Conservation (phyloP, 805 yeast genomes). For the Isabelozyma rhagii region DNA sequence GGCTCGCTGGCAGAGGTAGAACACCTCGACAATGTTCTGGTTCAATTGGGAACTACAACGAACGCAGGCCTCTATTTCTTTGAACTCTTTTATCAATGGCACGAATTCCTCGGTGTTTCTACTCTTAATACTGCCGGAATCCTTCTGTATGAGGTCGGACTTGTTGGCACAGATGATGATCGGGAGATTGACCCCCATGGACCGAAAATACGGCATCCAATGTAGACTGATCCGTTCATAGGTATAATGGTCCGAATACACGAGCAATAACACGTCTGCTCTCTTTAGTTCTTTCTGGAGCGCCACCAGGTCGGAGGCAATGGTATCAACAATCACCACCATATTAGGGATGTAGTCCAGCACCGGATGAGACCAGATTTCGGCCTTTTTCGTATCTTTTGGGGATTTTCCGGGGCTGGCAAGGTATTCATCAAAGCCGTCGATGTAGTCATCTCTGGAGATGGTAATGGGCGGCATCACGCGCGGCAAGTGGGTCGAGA, state of each 20-base stretch:
- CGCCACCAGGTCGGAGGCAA: conserved; percentile 56
- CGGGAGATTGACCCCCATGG: conserved; percentile 91
- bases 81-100: conserved; percentile 83
- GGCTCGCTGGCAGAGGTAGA: conserved; percentile 89
- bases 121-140: conserved; percentile 42
- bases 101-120: conserved; percentile 72
- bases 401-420: conserved; percentile 2
- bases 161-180: conserved; percentile 89
- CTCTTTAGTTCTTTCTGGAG: conserved; percentile 72
- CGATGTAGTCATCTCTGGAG: conserved; percentile 61
- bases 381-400: background rate
- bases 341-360: conserved; percentile 38
- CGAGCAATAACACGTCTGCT: conserved; percentile 93
- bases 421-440: conserved; percentile 21
- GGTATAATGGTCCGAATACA: conserved; percentile 90
- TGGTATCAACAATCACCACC: conserved; percentile 79
- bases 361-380: conserved; percentile 5
- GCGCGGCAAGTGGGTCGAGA: conserved; percentile 71
- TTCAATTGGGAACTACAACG: conserved; percentile 83
- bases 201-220: conserved; percentile 93
- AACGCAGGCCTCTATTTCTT: conserved; percentile 90
- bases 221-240: conserved; percentile 87
- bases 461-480: conserved; percentile 82
- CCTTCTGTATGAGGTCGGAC: conserved; percentile 47
- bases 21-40: conserved; percentile 84